Evolutionary conservation across 208 protist species (phyloP).

Genomic region (Crithidia thermophila): DNA sequence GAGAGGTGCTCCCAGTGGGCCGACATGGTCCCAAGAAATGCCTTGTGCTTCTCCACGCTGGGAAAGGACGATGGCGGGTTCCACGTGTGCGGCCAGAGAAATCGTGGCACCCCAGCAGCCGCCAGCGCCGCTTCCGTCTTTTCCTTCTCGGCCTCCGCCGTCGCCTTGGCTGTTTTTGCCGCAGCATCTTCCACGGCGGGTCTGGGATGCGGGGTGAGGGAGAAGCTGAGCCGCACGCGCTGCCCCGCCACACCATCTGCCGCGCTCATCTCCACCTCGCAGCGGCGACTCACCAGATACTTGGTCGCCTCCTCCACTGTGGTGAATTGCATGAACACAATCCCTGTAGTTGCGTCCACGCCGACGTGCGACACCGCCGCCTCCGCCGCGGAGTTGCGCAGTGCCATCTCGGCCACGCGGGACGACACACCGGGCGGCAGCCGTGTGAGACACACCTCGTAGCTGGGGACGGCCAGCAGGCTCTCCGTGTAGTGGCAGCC

Average conservation of each 20-base stretch:
- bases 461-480: constrained; percentile 38
- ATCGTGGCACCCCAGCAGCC: constrained; percentile 28
- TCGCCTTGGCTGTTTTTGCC: constrained; percentile 11
- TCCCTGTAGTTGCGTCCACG: constrained; percentile 2
- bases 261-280: constrained; percentile 19
- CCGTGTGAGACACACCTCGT: constrained; percentile 48
- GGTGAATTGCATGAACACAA: constrained; percentile 43
- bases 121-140: background rate
- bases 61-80: constrained; percentile 46
- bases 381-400: constrained; percentile 9
- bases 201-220: constrained; percentile 15
- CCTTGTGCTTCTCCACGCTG: constrained; percentile 46
- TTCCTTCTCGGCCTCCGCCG: background rate
- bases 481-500: constrained; percentile 44
- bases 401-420: constrained; percentile 29
- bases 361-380: constrained; percentile 5
- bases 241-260: constrained; percentile 32
- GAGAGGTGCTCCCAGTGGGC: constrained; percentile 74
- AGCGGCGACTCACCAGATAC: constrained; percentile 51
- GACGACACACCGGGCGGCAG: constrained; percentile 26
- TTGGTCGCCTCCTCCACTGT: constrained; percentile 53
- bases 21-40: constrained; percentile 61
- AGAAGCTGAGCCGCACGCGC: constrained; percentile 23
- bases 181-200: constrained; percentile 14
- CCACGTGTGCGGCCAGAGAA: constrained; percentile 56